Evolutionary conservation across 352 stramenopile genomes (phyloP), one percentile per base, ranked within the genome.

Genomic region (Phytophthora quininea): DNA sequence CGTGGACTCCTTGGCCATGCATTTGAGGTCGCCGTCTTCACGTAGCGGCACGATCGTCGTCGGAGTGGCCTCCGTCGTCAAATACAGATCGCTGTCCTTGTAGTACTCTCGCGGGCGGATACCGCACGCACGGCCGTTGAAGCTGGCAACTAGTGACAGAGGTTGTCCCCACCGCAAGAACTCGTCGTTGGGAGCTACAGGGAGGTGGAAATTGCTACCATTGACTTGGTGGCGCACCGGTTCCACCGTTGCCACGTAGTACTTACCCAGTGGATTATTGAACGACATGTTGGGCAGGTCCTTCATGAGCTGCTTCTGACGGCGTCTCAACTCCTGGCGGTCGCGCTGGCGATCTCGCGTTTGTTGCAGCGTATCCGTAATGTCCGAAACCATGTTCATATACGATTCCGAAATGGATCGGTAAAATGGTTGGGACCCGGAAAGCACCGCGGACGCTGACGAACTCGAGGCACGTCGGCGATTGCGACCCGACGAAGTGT

Each of bases 231-330:
- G 80, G 3, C 65, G 68, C 3, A 88, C 76, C 2, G 76, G 73
- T 58, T 80, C 64, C 24, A 88, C 57, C 24, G 65, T 81, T 4
- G 77, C 85, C 14, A 91, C 63, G 69, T 89, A 93, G 51, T 89
- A 88, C 58, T 84, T 76, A 47, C 82, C 82, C 48, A 76, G 46
- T 1, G 67, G 69, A 47, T 79, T 74, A 14, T 82, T 77, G 53
- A 93, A 90, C 43, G 79, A 88, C 82, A 93, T 93, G 64, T 93
- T 93, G 3, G 85, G 85, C 57, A 93, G 52, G 53, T 93, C 72
- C 46, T 85, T 89, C 61, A 89, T 82, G 9, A 91, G 55, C 37
- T 76, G 60, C 45, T 83, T 81, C 27, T 82, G 71, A 2, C 76
- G 74, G 31, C 75, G 78, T 50, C 81, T 73, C 27, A 89, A 33